Base-by-base conservation (phyloP, 352 stramenopile species). In the Pythium diclinum region DNA sequence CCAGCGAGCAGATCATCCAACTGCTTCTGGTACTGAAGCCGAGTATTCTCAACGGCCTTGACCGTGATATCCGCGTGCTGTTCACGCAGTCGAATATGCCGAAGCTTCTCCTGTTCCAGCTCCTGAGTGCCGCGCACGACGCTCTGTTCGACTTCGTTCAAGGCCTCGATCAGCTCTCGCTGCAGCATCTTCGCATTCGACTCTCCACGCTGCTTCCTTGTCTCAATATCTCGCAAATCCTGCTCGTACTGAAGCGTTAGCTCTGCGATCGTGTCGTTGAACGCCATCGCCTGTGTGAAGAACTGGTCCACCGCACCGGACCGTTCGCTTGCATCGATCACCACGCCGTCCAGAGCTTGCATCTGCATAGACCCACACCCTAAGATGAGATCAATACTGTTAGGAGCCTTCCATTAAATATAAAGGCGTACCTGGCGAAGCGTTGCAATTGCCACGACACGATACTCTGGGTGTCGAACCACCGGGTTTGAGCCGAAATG, bases 401-500 rank as follows among this genome's bases (percentile, higher is more conserved):
- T 9, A 48, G 51, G 6, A 55, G 25, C 17, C 13, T 23, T 44
- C 42, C 19, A 10, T 34, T n/a, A 14, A 16, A 21, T 9, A 7
- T 44, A 14, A 8, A 10, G 52, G 30, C 51, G 17, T 65, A 96
- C 79, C 49, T 88, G 74, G 7, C 76, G 85, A n/a, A 96, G 60
- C 10, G 76, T 74, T 6, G 84, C 79, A n/a, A 96, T 63, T 4
- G 81, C 75, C 30, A 87, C 79, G 8, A 71, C 69, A 9, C 86
- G 81, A 69, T 97, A 97, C 28, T 91, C 83, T 19, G 76, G 77
- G 23, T 87, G 77, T 14, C 42, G 51, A 3, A 83, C 71, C 21
- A 96, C 77, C 44, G 87, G 87, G 55, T 92, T 96, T 1, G 74
- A 76, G 2, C 90, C 90, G 65, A 95, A 97, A 58, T 96, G 85